These are phyloP conservation scores for Elsinoe necatrix DNA, from an alignment of 2,329 filamentous ascomycete species.

Conservation along the genomic window DNA sequence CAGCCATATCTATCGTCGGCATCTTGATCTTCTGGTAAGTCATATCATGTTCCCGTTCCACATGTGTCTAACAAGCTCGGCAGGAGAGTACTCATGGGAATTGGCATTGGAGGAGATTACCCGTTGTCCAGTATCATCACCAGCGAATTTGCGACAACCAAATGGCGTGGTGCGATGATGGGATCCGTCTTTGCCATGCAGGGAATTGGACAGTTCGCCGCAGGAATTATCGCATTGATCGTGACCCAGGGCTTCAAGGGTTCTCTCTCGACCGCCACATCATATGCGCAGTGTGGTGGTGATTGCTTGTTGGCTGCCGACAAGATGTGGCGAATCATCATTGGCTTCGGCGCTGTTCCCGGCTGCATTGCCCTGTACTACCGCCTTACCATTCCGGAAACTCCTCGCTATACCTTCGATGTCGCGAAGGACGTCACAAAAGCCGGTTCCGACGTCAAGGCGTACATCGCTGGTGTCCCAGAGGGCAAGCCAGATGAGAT, in stretches of 20 bases:
- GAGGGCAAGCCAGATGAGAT: conserved; percentile 61
- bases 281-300: conserved; percentile 50
- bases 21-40: conserved; percentile 75
- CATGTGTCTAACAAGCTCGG: too few species aligned
- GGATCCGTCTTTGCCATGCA: conserved; percentile 81
- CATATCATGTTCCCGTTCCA: too few species aligned
- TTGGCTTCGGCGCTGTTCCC: conserved; percentile 73
- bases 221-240: conserved; percentile 68
- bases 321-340: conserved; percentile 78
- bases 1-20: conserved; percentile 53
- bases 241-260: conserved; percentile 34
- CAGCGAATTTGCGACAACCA: conserved; percentile 78
- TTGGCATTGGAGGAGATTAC: conserved; percentile 72
- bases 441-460: conserved; percentile 62
- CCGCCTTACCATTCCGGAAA: conserved; percentile 79
- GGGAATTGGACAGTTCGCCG: conserved; percentile 69
- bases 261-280: conserved; percentile 29
- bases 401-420: conserved; percentile 80
- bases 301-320: conserved; percentile 64
- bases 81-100: conserved; percentile 19
- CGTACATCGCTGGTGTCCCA: conserved; percentile 60
- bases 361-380: conserved; percentile 78
- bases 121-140: conserved; percentile 77
- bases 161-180: conserved; percentile 83
- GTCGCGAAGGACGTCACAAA: conserved; percentile 66